Base-by-base conservation (phyloP, 2,329 filamentous ascomycete species). In the Clonostachys byssicola region DNA sequence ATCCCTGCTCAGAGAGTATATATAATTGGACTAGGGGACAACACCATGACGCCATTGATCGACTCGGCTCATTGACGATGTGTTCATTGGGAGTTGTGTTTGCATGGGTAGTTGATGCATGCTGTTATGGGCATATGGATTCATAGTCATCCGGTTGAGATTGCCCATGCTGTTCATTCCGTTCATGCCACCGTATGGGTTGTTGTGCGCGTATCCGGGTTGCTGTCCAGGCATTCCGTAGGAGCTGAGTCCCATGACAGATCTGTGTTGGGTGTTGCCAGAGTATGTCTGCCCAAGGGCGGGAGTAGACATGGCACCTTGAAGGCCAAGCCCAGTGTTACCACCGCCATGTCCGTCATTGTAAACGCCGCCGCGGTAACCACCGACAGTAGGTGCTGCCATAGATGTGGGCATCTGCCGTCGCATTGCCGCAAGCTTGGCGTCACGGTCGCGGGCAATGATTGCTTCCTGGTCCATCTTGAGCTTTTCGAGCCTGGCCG, bases 291-390 rank as follows among this genome's bases (percentile, higher is more conserved):
- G 60, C 5, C 48, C 55, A 13, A 61, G 57, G 18, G 55, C 59
- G 6, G 56, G 55, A n/a, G 52, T 58, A 7, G 60, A 61, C 42
- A 59, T 51, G 5, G 58, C 52, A 1, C 54, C 57, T 20, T 58
- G 58, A 14, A 49, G 47, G 6, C 54, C 59, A 43, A 49, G 36
- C 7, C 17, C 14, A 18, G 14, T n/a, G 40, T 30, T 42, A 5
- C 16, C 12, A 4, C 77, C 77, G 6, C 68, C 77, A 13, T 56
- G 60, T 2, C 75, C 76, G 45, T 80, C 75, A 53, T 82, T 81
- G 56, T 76, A 81, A n/a, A 66, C 63, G 4, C 79, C 78, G 17
- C 72, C 68, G 52, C 70, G 66, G 56, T 69, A 82, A 0, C 75
- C 77, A 33, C 75, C 72, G 46, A 58, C 47, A n/a, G 53, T 54